Evolutionary conservation across 129 eudicot species (phyloP).

Genomic region (Arctium lappa): DNA sequence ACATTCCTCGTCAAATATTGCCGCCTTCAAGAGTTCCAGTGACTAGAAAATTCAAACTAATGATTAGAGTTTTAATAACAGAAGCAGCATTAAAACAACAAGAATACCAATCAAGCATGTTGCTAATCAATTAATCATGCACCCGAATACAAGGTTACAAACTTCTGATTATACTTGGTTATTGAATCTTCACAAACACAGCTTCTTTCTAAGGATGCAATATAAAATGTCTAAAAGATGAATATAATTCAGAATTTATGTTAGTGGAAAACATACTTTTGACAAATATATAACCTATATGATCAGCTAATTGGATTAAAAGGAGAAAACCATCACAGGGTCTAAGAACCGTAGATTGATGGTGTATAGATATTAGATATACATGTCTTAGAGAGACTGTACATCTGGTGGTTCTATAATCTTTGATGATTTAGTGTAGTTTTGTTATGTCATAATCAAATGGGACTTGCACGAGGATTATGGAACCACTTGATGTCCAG

Average conservation of each 20-base stretch:
- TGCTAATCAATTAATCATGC: background rate
- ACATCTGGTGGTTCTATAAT: too few relatives aligned
- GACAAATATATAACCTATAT: background rate
- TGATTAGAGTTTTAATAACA: conserved; percentile 11
- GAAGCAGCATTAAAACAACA: background rate
- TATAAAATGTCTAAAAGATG: background rate
- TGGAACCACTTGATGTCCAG: too few relatives aligned
- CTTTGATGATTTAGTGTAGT: too few relatives aligned
- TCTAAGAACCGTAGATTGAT: too few relatives aligned
- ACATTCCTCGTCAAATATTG: conserved; percentile 79
- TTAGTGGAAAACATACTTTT: background rate
- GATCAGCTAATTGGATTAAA: background rate
- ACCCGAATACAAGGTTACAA: background rate
- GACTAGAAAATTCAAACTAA: conserved; percentile 53
- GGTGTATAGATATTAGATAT: too few relatives aligned
- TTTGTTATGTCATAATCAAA: too few relatives aligned
- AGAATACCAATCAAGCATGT: background rate
- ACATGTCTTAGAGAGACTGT: too few relatives aligned
- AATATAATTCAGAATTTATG: background rate
- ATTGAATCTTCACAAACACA: background rate
- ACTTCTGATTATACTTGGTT: background rate
- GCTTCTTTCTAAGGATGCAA: background rate
- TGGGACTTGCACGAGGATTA: too few relatives aligned
- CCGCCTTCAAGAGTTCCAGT: conserved; percentile 78
- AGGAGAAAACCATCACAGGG: background rate